Conservation (phyloP, 768 basidiomycete species). For the Xerocomellus amylosporus region DNA sequence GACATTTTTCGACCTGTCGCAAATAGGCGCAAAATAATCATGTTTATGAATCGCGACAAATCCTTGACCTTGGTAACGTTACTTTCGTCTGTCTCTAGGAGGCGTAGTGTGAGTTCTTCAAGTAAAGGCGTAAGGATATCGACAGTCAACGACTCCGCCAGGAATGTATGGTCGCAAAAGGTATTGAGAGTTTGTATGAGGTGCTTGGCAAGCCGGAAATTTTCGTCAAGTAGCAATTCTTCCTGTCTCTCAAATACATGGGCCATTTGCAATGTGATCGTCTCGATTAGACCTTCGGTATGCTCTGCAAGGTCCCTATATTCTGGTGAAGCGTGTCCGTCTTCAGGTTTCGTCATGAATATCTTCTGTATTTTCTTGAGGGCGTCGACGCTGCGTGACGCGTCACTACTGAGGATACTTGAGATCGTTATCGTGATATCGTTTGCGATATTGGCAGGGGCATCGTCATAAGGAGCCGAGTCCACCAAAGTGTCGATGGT, state of each 20-base stretch:
- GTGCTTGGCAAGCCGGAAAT: conserved; percentile 94
- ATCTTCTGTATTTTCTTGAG: conserved; percentile 91
- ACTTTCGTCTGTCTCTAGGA: conserved; percentile 93
- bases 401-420: conserved; percentile 85
- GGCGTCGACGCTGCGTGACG: conserved; percentile 83
- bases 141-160: conserved; percentile 85
- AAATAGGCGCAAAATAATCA: conserved; percentile 93
- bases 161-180: conserved; percentile 85
- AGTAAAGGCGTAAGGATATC: conserved; percentile 83
- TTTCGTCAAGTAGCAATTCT: conserved; percentile 68
- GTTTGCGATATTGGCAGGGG: conserved; percentile 32
- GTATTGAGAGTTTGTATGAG: conserved; percentile 94
- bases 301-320: conserved; percentile 79
- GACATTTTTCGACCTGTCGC: conserved; percentile 87
- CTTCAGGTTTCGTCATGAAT: conserved; percentile 71
- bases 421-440: conserved; percentile 82
- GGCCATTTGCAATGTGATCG: conserved; percentile 87
- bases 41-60: conserved; percentile 94
- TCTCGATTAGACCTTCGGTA: conserved; percentile 83
- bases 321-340: conserved; percentile 61
- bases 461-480: conserved; percentile 24
- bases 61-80: conserved; percentile 83
- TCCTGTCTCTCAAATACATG: conserved; percentile 85
- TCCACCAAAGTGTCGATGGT: conserved; percentile 36
- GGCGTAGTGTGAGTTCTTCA: conserved; percentile 85